Evolutionary conservation across 202 grass and related monocot genomes (phyloP).

Genomic region (Dendrocalamus latiflorus): DNA sequence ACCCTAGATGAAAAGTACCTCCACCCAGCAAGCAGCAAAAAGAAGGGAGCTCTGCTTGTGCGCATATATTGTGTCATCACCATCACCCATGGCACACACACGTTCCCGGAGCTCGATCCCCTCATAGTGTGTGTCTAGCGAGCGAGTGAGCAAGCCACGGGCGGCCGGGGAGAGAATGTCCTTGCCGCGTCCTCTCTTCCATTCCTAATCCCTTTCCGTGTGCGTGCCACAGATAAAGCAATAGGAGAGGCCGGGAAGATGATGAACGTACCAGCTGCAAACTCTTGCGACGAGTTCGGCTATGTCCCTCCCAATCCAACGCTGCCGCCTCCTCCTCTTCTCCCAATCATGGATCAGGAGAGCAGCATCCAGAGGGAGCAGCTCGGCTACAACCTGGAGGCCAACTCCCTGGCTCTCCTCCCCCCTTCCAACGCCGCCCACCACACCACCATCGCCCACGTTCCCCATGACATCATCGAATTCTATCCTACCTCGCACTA

Average conservation of each 20-base stretch:
- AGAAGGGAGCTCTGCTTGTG: neutral
- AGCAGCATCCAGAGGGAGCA: slow-evolving; percentile 38
- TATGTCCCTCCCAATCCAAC: slow-evolving; percentile 14
- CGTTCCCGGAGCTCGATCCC: neutral
- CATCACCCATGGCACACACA: neutral
- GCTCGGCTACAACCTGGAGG: slow-evolving; percentile 46
- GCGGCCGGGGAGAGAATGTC: neutral
- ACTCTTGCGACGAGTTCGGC: slow-evolving; percentile 42
- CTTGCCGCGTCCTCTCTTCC: slow-evolving; percentile 48
- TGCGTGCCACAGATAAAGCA: neutral
- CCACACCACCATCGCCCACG: slow-evolving; percentile 17
- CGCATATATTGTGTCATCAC: slow-evolving; percentile 21
- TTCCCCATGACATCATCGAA: slow-evolving; percentile 44
- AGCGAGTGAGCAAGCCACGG: neutral
- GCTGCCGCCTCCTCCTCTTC: neutral
- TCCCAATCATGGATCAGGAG: slow-evolving; percentile 52
- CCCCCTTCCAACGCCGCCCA: slow-evolving; percentile 37
- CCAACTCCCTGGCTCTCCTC: slow-evolving; percentile 40
- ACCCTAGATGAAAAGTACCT: slow-evolving; percentile 44
- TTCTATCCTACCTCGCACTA: slow-evolving; percentile 49
- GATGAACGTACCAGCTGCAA: slow-evolving; percentile 37
- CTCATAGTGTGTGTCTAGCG: neutral
- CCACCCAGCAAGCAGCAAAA: slow-evolving; percentile 1
- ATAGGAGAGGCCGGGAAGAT: slow-evolving; percentile 13
- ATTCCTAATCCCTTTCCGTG: slow-evolving; percentile 38